Conservation (phyloP, 148 eudicot genomes). For the Diospyros kaki region DNA sequence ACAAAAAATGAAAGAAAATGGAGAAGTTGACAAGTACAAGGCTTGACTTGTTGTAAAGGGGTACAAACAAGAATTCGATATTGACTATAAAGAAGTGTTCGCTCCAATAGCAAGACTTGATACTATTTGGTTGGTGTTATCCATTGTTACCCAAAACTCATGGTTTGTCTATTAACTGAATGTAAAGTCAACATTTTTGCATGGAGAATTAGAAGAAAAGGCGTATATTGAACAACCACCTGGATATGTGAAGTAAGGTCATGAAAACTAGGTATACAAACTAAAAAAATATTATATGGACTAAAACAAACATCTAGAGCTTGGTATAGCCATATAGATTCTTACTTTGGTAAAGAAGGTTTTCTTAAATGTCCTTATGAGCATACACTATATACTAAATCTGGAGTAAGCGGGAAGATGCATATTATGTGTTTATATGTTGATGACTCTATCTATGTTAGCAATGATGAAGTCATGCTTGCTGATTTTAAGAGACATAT, state of each 20-base stretch:
- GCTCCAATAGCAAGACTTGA: neutral
- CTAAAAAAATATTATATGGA: neutral
- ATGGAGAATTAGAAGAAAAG: neutral
- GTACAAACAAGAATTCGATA: neutral
- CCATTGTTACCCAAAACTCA: neutral
- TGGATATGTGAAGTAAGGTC: neutral
- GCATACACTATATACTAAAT: too few relatives aligned
- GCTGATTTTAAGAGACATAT: too few relatives aligned
- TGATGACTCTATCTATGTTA: too few relatives aligned
- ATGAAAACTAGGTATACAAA: too few relatives aligned
- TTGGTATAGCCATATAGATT: too few relatives aligned
- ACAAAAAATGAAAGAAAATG: too few relatives aligned
- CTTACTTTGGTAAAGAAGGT: neutral
- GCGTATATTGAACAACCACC: neutral
- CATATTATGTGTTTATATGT: too few relatives aligned
- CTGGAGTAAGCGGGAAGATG: neutral
- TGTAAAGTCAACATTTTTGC: neutral
- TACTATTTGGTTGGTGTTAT: neutral
- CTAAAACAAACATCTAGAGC: neutral
- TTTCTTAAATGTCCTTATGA: neutral
- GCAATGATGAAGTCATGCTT: too few relatives aligned
- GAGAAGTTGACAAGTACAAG: too few relatives aligned
- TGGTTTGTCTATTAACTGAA: neutral
- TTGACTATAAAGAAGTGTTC: neutral
- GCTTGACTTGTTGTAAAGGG: neutral